A percentile compares a stretch with the other conserved stretches of the same genome.
Conservation (phyloP, 495 filamentous ascomycete genomes). For the Hyaloscypha hepaticicola region DNA sequence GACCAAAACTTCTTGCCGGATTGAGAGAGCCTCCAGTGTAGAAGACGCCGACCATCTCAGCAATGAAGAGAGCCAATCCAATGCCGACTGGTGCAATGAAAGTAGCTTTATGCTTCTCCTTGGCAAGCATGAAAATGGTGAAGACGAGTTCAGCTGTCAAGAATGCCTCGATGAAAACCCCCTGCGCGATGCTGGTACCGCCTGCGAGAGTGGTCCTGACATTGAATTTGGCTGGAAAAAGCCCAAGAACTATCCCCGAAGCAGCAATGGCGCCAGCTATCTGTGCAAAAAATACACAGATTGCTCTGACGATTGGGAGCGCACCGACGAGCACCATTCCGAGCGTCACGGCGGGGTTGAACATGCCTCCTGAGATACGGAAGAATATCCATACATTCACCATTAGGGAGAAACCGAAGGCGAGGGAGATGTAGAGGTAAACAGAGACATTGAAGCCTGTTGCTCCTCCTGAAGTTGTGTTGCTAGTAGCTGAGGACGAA, state of each 20-base stretch:
- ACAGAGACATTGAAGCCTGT: constrained; percentile 33
- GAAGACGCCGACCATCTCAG: constrained; percentile 54
- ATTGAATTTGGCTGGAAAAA: constrained; percentile 51
- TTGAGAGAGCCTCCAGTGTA: constrained; percentile 74
- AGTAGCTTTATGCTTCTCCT: constrained; percentile 51
- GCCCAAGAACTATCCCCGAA: constrained; percentile 47
- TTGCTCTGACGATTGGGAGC: constrained; percentile 46
- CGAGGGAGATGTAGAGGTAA: constrained; percentile 53
- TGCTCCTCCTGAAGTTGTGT: constrained; percentile 32
- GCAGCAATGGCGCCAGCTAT: constrained; percentile 58
- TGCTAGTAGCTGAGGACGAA: constrained; percentile 23
- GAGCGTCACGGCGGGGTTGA: constrained; percentile 65
- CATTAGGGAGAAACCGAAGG: constrained; percentile 62
- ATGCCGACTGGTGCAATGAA: constrained; percentile 56
- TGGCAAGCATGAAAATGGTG: constrained; percentile 57
- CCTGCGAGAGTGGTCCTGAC: constrained; percentile 44
- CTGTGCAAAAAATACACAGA: constrained; percentile 54
- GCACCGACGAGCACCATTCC: constrained; percentile 58
- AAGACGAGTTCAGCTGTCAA: constrained; percentile 53
- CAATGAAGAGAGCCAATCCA: constrained; percentile 51
- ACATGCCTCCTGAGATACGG: constrained; percentile 61
- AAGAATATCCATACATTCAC: constrained; percentile 69
- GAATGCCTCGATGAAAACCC: constrained; percentile 57
- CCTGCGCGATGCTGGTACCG: constrained; percentile 46
- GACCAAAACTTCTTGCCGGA: constrained; percentile 71